Evolutionary conservation across 768 basidiomycete species (phyloP), one percentile per base, ranked within the genome.

Genomic region (Saitozyma sp.): DNA sequence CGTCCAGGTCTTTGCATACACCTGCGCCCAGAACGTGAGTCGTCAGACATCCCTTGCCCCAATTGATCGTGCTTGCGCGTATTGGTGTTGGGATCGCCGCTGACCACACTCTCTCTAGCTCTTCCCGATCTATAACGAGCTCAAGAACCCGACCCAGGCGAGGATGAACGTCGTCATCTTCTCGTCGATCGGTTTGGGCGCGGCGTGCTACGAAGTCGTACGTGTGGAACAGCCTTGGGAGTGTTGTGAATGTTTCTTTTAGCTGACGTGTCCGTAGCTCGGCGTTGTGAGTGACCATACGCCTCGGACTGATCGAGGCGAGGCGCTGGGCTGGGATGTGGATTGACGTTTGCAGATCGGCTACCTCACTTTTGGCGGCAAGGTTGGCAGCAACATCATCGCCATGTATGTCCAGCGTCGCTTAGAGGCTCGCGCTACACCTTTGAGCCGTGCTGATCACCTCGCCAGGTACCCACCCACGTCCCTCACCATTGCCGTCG

Each of bases 41-140:
- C 39, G 37, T 38, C 53, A 60, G 19, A 19, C 14, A 6, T 20
- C 13, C 45, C 38, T 56, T 58, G 59, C 65, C 66, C 64, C 38
- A 62, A 20, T 13, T 41, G 29, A 29, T 29, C 29, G 29, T 29
- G 29, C 42, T 8, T 8, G 42, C 45, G 20, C 38, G 5, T 14
- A 11, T 53, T 13, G 16, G 20, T 50, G 37, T 5, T 29, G 29
- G 14, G 6, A 46, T 17, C 2, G 45, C 38, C 16, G 45, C 50
- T 45, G 55, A 56, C 43, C 3, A 42, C 40, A 56, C 58, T 56
- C 40, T 29, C 37, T 40, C 45, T 51, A 98, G 91, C 81, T 98
- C 16, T 96, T 97, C 80, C 91, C 92, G 1, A 87, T 96, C 56
- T 95, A 88, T 81, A 97, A 97, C 76, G 95, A 98, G 79, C 83